phyloP scores from a whole-genome alignment of 1,139 yeast species.

The Kurtzmaniella quercitrusa region DNA sequence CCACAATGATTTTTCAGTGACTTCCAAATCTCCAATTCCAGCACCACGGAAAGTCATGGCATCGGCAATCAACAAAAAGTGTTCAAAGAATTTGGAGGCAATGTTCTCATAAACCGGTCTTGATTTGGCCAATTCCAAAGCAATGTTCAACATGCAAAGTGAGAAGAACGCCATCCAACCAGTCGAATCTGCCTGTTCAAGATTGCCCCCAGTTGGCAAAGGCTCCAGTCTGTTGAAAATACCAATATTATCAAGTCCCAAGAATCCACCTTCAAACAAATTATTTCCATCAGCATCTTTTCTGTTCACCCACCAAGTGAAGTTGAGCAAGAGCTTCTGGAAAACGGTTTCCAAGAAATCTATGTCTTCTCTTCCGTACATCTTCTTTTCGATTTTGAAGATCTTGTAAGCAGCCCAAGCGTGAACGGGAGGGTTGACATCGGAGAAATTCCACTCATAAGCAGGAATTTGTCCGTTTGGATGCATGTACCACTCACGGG shows the following conservation, averaged over 20 bases:
- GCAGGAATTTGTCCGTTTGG: conserved; percentile 99
- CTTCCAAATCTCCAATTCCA: conserved; percentile 36
- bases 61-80: conserved; percentile 87
- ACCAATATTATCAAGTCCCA: conserved; percentile 93
- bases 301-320: conserved; percentile 98
- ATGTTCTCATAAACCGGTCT: conserved; percentile 89
- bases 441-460: conserved; percentile 95
- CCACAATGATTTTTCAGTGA: conserved; percentile 73
- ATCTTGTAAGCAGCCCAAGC: conserved; percentile 96
- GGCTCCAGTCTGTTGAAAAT: conserved; percentile 93
- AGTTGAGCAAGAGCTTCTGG: conserved; percentile 83
- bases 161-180: conserved; percentile 99
- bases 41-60: conserved; percentile 80
- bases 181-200: conserved; percentile 95
- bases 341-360: conserved; percentile 87
- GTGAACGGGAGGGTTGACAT: conserved; percentile 96
- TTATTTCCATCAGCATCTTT: conserved; percentile 87
- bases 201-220: conserved; percentile 85
- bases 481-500: conserved; percentile 98
- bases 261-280: conserved; percentile 92
- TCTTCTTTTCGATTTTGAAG: conserved; percentile 82
- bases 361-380: conserved; percentile 78
- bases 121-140: conserved; percentile 80
- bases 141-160: conserved; percentile 88
- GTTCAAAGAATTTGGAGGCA: conserved; percentile 94